A percentile compares a stretch with the other conserved stretches of the same genome.
Conservation (phyloP, 768 basidiomycete genomes). For the Clitopilus passeckerianus region DNA sequence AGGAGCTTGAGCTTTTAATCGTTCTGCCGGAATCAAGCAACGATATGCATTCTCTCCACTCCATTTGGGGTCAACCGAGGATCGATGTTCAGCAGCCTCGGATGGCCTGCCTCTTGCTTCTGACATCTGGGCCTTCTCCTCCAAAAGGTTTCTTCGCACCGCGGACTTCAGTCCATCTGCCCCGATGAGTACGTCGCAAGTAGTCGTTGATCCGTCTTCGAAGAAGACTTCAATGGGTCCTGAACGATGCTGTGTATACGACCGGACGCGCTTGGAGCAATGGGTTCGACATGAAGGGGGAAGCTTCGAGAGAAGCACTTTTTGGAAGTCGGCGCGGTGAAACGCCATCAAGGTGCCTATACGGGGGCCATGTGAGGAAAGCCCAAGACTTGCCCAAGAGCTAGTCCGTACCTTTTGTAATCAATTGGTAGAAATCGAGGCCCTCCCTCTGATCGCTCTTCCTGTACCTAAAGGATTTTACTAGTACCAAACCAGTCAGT, state of each 20-base stretch:
- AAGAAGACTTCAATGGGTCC: conserved; percentile 48
- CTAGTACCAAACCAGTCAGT: conserved; percentile 24
- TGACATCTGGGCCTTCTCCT: conserved; percentile 29
- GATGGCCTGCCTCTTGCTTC: conserved; percentile 25
- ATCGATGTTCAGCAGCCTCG: conserved; percentile 34
- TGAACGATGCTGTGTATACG: conserved; percentile 41
- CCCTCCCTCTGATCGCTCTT: conserved; percentile 59
- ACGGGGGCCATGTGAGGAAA: conserved; percentile 1
- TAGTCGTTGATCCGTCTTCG: conserved; percentile 52
- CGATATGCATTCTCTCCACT: conserved; percentile 58
- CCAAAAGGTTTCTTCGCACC: conserved; percentile 36
- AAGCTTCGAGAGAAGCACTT: conserved; percentile 46
- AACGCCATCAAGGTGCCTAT: conserved; percentile 48
- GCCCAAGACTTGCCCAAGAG: conserved; percentile 8
- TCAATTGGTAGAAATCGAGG: conserved; percentile 44
- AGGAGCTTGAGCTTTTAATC: conserved; percentile 34
- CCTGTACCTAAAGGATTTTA: conserved; percentile 47
- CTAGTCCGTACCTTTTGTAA: conserved; percentile 46
- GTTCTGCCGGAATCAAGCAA: conserved; percentile 49
- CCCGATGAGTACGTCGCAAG: conserved; percentile 64
- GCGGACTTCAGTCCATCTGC: conserved; percentile 66
- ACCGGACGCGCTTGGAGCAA: conserved; percentile 54
- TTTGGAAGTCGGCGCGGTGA: conserved; percentile 68
- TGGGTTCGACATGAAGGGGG: conserved; percentile 39
- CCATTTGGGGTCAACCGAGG: conserved; percentile 50